These are phyloP conservation scores for Botrytis aclada DNA, from an alignment of 2,329 filamentous ascomycete species.

Conservation along the genomic window DNA sequence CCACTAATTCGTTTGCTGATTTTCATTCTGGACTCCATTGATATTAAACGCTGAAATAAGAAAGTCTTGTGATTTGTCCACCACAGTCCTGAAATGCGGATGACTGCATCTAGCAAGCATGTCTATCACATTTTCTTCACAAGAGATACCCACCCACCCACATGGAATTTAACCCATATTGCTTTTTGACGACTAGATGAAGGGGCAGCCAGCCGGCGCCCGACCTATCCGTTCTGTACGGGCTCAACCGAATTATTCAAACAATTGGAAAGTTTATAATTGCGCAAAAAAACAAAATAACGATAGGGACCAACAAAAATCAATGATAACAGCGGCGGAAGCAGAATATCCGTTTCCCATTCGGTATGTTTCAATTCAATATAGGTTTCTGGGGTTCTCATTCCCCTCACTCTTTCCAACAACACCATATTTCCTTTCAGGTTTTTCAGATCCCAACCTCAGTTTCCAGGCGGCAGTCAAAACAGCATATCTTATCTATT, in stretches of 20 bases:
- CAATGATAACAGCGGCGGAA: not conserved
- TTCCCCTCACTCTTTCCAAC: not conserved
- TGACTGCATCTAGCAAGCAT: conserved; percentile 20
- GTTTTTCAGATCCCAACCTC: not conserved
- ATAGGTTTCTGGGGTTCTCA: conserved; percentile 1
- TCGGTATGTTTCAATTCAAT: not conserved
- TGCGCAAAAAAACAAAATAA: not conserved
- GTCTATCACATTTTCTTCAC: conserved; percentile 21
- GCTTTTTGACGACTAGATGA: conserved; percentile 2
- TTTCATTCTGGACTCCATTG: not conserved
- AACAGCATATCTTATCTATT: conserved; percentile 1
- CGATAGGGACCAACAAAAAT: not conserved
- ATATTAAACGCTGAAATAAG: conserved; percentile 13
- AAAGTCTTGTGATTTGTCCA: conserved; percentile 19
- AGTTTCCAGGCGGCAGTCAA: conserved; percentile 6
- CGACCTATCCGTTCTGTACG: conserved; percentile 17
- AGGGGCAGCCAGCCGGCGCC: conserved; percentile 1
- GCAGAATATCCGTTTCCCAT: not conserved
- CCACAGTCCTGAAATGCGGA: conserved; percentile 14
- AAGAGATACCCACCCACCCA: conserved; percentile 6
- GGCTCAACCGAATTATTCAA: conserved; percentile 12
- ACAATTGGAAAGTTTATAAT: not conserved
- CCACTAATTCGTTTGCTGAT: conserved; percentile 6
- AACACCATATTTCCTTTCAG: not conserved
- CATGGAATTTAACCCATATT: conserved; percentile 10